Evolutionary conservation across 352 stramenopile genomes (phyloP).

Genomic region (Halophytophthora polymorphica): DNA sequence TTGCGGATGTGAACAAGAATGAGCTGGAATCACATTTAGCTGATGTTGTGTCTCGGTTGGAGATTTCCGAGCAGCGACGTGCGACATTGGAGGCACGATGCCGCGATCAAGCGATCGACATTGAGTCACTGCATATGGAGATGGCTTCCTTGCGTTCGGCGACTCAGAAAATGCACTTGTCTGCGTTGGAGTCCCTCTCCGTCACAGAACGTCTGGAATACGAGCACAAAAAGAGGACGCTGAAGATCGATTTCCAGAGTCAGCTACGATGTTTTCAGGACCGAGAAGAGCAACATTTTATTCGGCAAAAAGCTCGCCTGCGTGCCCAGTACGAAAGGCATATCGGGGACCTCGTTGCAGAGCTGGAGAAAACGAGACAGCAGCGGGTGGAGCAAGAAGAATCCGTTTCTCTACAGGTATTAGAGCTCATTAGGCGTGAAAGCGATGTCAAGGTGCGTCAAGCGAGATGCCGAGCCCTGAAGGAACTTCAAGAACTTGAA

Average conservation of each 20-base stretch:
- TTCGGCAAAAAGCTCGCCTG: conserved; percentile 60
- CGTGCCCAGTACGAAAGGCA: conserved; percentile 61
- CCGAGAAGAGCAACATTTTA: conserved; percentile 61
- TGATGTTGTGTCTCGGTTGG: conserved; percentile 45
- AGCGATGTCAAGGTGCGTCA: conserved; percentile 44
- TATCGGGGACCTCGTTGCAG: conserved; percentile 55
- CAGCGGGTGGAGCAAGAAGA: conserved; percentile 65
- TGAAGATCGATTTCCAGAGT: conserved; percentile 54
- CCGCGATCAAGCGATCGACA: conserved; percentile 45
- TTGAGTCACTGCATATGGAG: conserved; percentile 51
- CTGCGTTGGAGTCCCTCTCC: conserved; percentile 47
- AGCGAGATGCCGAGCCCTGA: conserved; percentile 37
- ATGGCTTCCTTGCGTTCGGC: conserved; percentile 45
- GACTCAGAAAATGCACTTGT: conserved; percentile 47
- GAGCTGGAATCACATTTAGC: conserved; percentile 53
- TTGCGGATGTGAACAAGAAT: conserved; percentile 47
- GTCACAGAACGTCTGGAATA: conserved; percentile 58
- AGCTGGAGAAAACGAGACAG: conserved; percentile 57
- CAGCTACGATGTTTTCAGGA: conserved; percentile 73
- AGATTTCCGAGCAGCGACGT: conserved; percentile 37
- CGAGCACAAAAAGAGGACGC: conserved; percentile 68
- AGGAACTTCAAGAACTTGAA: conserved; percentile 53
- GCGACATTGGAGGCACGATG: conserved; percentile 41
- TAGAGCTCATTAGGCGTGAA: conserved; percentile 53
- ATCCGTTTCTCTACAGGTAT: conserved; percentile 36